Conservation (phyloP, 805 yeast species). For the Helenozyma rhizophorensis region DNA sequence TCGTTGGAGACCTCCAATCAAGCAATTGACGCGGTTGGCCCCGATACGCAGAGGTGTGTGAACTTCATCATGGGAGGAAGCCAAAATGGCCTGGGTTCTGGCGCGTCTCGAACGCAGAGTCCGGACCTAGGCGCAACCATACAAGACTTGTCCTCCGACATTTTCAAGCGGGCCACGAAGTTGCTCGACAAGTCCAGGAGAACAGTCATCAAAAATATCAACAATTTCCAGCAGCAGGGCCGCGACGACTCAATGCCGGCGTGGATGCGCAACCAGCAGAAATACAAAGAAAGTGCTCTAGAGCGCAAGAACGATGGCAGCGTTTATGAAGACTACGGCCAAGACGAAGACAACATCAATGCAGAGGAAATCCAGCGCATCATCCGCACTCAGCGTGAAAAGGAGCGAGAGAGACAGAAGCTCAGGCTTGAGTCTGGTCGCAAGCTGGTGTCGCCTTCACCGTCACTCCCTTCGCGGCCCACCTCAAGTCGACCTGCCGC, state of each 20-base stretch:
- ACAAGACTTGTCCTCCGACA: constrained; percentile 50
- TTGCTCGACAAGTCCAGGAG: constrained; percentile 56
- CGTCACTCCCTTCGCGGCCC: no score
- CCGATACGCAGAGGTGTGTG: constrained; percentile 62
- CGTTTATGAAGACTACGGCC: constrained; percentile 40
- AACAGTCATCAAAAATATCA: constrained; percentile 59
- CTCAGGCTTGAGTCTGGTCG: constrained; percentile 12
- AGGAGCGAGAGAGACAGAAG: constrained; percentile 32
- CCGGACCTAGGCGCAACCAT: constrained; percentile 33
- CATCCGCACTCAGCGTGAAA: constrained; percentile 32
- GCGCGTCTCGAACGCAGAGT: no score
- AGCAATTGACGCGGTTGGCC: constrained; percentile 58
- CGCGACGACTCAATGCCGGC: constrained; percentile 46
- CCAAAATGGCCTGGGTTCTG: constrained; percentile 7
- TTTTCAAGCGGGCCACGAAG: constrained; percentile 57
- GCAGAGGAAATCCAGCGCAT: constrained; percentile 37
- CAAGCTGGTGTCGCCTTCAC: no score
- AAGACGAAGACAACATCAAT: constrained; percentile 45
- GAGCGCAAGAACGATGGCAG: constrained; percentile 32
- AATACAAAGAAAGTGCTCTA: constrained; percentile 39
- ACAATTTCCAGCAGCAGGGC: constrained; percentile 43
- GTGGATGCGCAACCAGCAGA: constrained; percentile 67
- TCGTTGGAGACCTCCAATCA: constrained; percentile 51
- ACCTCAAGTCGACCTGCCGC: not conserved
- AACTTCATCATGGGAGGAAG: constrained; percentile 53